A percentile compares a stretch with the other conserved stretches of the same genome.
phyloP scores from a whole-genome alignment of 306 rosid species.

The Acacia acuminata region DNA sequence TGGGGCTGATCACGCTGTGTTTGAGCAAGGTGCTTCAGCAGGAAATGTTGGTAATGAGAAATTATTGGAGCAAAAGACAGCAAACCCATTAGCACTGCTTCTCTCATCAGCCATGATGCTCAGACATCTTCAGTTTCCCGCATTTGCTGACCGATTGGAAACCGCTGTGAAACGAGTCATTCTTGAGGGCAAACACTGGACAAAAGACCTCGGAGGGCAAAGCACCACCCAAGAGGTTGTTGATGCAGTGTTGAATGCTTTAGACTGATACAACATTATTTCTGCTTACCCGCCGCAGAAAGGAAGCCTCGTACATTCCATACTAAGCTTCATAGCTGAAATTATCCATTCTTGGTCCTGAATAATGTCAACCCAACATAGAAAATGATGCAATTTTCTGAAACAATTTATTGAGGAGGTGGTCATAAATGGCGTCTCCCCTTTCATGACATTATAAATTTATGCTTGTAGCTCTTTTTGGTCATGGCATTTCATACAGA shows the following conservation, averaged over 20 bases:
- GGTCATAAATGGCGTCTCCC: slow-evolving; percentile 28
- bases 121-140: slow-evolving; percentile 90
- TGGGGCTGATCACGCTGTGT: slow-evolving; percentile 83
- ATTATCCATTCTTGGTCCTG: slow-evolving; percentile 32
- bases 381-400: background rate
- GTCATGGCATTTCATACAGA: background rate
- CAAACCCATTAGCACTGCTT: slow-evolving; percentile 85
- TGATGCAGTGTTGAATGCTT: slow-evolving; percentile 62
- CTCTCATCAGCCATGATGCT: slow-evolving; percentile 94
- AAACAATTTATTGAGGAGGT: slow-evolving; percentile 27
- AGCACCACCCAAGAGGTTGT: slow-evolving; percentile 79
- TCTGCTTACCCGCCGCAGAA: slow-evolving; percentile 16
- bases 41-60: slow-evolving; percentile 77
- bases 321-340: background rate
- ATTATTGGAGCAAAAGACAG: slow-evolving; percentile 56
- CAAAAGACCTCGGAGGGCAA: slow-evolving; percentile 80
- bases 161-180: slow-evolving; percentile 74
- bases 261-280: slow-evolving; percentile 47
- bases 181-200: slow-evolving; percentile 57
- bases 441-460: slow-evolving; percentile 13
- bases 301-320: slow-evolving; percentile 31
- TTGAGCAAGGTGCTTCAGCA: slow-evolving; percentile 96
- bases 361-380: slow-evolving; percentile 41
- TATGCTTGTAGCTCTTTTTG: background rate
- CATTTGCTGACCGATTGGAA: slow-evolving; percentile 87